These are phyloP conservation scores for Parietichytrium sp. DNA, from an alignment of 108 stramenopile species.

Conservation along the genomic window DNA sequence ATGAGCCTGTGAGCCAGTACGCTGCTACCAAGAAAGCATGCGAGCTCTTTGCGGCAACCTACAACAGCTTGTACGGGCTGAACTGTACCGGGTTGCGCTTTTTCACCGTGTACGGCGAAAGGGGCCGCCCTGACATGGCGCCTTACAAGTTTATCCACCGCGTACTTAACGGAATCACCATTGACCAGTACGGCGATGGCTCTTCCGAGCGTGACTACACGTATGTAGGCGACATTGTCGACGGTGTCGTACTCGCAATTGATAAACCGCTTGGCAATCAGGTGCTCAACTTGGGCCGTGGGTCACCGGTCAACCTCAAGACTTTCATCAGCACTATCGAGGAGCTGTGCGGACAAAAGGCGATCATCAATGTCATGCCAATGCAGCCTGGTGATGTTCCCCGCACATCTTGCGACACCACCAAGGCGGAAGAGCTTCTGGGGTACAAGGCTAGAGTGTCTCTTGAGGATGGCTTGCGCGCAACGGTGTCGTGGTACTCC, in stretches of 20 bases:
- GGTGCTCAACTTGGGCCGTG: conserved; percentile 95
- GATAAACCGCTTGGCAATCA: conserved; percentile 88
- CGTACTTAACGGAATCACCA: conserved; percentile 79
- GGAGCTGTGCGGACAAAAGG: conserved; percentile 76
- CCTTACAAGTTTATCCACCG: conserved; percentile 96
- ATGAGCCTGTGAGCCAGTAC: conserved; percentile 89
- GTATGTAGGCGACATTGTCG: conserved; percentile 86
- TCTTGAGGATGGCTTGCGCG: conserved; percentile 89
- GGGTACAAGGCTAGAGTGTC: conserved; percentile 84
- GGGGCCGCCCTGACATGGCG: conserved; percentile 94
- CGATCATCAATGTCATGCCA: conserved; percentile 79
- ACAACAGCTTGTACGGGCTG: conserved; percentile 88
- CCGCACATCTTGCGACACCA: conserved; percentile 91
- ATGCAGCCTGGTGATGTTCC: conserved; percentile 98
- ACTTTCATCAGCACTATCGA: conserved; percentile 91
- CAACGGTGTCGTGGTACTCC: conserved; percentile 86
- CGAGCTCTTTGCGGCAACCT: conserved; percentile 94
- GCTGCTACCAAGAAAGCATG: conserved; percentile 89
- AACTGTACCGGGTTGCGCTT: conserved; percentile 84
- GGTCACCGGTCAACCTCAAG: conserved; percentile 77
- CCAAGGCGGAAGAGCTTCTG: conserved; percentile 78
- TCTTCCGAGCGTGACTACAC: conserved; percentile 82
- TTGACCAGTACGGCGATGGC: conserved; percentile 94
- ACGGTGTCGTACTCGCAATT: conserved; percentile 83
- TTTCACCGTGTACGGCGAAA: conserved; percentile 95